Evolutionary conservation across 179 eudicot genomes (phyloP), one percentile per base, ranked within the genome.

Genomic region (Beta lomatogona): DNA sequence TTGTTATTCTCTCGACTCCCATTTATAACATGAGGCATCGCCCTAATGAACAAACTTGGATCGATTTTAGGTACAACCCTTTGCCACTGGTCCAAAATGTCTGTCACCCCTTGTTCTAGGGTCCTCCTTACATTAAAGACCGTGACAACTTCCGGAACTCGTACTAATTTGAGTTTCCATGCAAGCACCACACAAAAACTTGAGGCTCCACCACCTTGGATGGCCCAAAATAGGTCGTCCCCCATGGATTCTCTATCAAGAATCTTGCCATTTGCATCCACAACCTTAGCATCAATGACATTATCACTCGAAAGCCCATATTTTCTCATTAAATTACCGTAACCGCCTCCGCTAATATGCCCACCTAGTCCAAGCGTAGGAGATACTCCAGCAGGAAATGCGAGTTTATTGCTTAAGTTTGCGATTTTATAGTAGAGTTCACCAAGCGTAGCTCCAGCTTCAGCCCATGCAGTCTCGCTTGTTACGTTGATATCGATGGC

Each of bases 141-240:
- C 1, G 87, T 82, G 70, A 85, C 78, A 19, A 55, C 75, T 53
- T 82, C 54, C 0, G 87, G 87, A 28, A 79, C 78, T 2, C 71
- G 85, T n/a, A 85, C 87, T 48, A 85, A 22, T 54, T 63, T 50
- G 18, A 85, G 52, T 57, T 75, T 79, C 85, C 85, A 85, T 2
- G 85, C 75, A 18, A 79, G 59, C 14, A 85, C 83, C 10, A 85
- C 85, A 18, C 85, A 67, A 31, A 85, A 85, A 63, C 85, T 85
- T 0, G 81, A 80, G 4, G 81, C 83, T 0, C 87, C 87, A 12
- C 85, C 87, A 2, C 83, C 85, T 85, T 78, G 59, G 6, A 85
- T 82, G 15, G 87, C 83, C 87, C 85, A 85, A 64, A 85, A 85
- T 4, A 85, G 52, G 71, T 82, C 85, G 9, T 82, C 78, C 5